Base-by-base conservation (phyloP, 2,329 filamentous ascomycete species). In the Aspergillus cejpii region DNA sequence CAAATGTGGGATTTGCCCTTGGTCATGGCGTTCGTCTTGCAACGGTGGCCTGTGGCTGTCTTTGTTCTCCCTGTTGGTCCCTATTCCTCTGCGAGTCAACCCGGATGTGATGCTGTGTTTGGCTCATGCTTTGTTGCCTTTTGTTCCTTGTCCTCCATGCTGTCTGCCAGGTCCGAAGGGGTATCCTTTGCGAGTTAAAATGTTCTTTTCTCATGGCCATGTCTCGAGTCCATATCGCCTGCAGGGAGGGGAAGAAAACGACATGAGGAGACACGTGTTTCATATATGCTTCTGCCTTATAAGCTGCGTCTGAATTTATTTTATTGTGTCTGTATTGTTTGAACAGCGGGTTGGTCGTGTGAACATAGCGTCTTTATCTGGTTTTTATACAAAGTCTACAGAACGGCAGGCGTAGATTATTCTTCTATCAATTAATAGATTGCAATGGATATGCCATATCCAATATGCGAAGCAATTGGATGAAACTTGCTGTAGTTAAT, bases 21-120 rank as follows among this genome's bases (percentile, higher is more conserved):
- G 37, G 46, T 48, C 45, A 50, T 51, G 51, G 51, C 48, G 51
- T 49, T 53, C 37, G 43, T 47, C 31, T 17, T 34, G 39, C 41
- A 39, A 41, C 45, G 41, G 48, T 43, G 36, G 46, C 46, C 46
- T 48, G 43, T 39, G 48, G 51, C 42, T 50, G 44, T 38, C 5
- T 33, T 20, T 36, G 43, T 43, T 44, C 10, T 7, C 31, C 28
- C 39, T 20, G 26, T 43, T 42, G 15, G 31, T 41, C 26, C 21
- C 20, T 23, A 19, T 37, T 43, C 21, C 31, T 28, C 8, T 23
- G 33, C 17, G 39, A 15, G 40, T 44, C 31, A 47, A 24, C 34
- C 39, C 28, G 26, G 27, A 42, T 40, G 33, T 43, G 39, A 42
- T 42, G 34, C 34, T 37, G 39, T 24, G 17, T 24, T 46, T 41